Conservation (phyloP, 768 basidiomycete genomes). For the Naematelia encephala region DNA sequence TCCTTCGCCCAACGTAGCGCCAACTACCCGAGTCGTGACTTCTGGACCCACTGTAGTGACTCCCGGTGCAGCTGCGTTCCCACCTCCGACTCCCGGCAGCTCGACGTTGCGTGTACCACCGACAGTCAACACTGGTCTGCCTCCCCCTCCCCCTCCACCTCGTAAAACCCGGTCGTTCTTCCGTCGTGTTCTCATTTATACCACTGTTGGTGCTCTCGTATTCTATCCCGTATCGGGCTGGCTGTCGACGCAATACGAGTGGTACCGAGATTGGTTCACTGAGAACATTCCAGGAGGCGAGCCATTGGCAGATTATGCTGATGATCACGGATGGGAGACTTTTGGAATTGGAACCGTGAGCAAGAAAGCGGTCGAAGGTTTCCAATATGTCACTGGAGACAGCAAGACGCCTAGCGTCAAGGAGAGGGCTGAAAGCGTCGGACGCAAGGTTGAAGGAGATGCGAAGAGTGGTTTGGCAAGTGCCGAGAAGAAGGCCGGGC, state of each 20-base stretch:
- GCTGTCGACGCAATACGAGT: slow-evolving; percentile 69
- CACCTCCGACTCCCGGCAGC: neutral
- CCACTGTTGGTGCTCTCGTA: slow-evolving; percentile 64
- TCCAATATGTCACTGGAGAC: slow-evolving; percentile 18
- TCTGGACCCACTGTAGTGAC: neutral
- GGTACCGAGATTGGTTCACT: slow-evolving; percentile 82
- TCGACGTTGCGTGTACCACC: neutral
- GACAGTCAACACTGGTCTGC: neutral
- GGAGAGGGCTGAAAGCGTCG: neutral
- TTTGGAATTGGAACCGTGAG: slow-evolving; percentile 58
- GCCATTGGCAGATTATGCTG: slow-evolving; percentile 73
- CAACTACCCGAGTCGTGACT: neutral
- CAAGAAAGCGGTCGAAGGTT: slow-evolving; percentile 26
- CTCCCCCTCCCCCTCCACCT: slow-evolving; percentile 24
- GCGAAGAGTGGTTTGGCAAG: slow-evolving; percentile 5
- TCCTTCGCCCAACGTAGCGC: slow-evolving; percentile 1
- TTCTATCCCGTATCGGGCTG: slow-evolving; percentile 83
- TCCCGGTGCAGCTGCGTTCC: neutral
- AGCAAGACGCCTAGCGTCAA: slow-evolving; percentile 3
- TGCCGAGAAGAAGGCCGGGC: slow-evolving; percentile 16
- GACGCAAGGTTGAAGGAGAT: slow-evolving; percentile 11
- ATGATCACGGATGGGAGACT: slow-evolving; percentile 72
- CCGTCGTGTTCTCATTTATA: slow-evolving; percentile 64
- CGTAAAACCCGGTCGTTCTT: slow-evolving; percentile 51
- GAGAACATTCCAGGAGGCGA: slow-evolving; percentile 74